Conservation (phyloP, 225 moss, liverwort and hornwort genomes). For the Marchantia paleacea region DNA sequence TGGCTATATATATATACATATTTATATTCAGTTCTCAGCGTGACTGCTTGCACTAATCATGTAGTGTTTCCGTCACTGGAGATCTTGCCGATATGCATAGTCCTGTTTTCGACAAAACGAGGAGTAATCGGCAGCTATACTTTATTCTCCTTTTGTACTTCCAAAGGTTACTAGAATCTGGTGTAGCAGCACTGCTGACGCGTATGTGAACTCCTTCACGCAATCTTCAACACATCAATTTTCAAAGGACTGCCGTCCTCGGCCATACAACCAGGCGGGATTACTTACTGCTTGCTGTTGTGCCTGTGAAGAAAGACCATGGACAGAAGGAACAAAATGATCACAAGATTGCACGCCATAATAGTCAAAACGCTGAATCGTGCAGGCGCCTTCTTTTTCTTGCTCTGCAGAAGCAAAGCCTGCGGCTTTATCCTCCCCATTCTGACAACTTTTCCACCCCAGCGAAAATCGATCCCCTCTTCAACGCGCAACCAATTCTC, state of each 20-base stretch:
- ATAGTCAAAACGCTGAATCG: slow-evolving; percentile 52
- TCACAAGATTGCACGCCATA: slow-evolving; percentile 51
- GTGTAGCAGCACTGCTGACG: not conserved
- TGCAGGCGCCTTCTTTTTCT: slow-evolving; percentile 69
- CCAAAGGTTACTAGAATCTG: not conserved
- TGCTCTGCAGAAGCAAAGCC: slow-evolving; percentile 65
- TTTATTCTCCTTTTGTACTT: not conserved
- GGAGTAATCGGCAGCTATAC: not conserved
- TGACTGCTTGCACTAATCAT: not conserved
- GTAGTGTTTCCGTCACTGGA: no score
- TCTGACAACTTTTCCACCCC: slow-evolving; percentile 3
- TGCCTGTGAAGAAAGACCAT: slow-evolving; percentile 46
- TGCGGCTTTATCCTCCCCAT: slow-evolving; percentile 78
- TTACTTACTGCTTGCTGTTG: slow-evolving; percentile 24
- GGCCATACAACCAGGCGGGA: not conserved
- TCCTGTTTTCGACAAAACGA: not conserved
- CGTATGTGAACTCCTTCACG: not conserved
- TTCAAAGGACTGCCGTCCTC: not conserved
- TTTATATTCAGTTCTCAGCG: no score
- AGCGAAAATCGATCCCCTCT: not conserved
- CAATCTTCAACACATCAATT: not conserved
- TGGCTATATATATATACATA: no score
- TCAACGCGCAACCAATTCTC: not conserved
- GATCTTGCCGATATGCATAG: not conserved
- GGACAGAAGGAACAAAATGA: slow-evolving; percentile 52